phyloP scores from a whole-genome alignment of 1,284 basidiomycete species.

The Cryptococcus wingfieldii region DNA sequence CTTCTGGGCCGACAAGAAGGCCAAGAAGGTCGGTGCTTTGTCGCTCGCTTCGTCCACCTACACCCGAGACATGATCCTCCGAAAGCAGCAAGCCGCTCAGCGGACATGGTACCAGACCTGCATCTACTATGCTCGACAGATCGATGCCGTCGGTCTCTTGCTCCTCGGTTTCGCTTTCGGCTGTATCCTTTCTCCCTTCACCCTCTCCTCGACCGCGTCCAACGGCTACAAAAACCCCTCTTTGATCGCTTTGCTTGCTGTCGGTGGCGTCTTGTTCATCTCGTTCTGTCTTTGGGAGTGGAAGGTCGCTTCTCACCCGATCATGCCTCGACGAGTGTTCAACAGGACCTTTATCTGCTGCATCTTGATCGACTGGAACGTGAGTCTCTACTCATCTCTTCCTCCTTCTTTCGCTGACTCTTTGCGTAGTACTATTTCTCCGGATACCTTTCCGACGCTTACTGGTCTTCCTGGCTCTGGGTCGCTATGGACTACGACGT shows the following conservation, averaged over 20 bases:
- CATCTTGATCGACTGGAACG: not conserved
- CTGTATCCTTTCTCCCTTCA: conserved; percentile 47
- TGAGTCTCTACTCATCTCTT: too few relatives aligned
- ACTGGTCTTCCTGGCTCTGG: conserved; percentile 48
- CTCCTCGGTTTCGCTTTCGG: conserved; percentile 45
- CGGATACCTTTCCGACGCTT: conserved; percentile 40
- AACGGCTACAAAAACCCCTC: conserved; percentile 46
- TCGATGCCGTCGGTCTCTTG: conserved; percentile 47
- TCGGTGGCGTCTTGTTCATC: conserved; percentile 46
- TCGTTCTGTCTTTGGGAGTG: conserved; percentile 46
- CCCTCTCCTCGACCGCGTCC: conserved; percentile 34
- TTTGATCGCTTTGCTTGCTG: conserved; percentile 49
- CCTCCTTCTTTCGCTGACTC: not conserved
- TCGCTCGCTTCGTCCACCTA: conserved; percentile 23
- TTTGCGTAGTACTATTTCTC: conserved; percentile 34
- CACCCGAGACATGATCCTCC: conserved; percentile 12
- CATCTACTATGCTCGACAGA: conserved; percentile 34
- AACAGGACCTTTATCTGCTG: conserved; percentile 43
- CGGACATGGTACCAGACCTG: conserved; percentile 14
- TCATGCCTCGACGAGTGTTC: conserved; percentile 48
- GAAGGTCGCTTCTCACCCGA: conserved; percentile 42
- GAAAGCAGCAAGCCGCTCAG: conserved; percentile 3
- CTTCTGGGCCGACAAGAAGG: conserved; percentile 44
- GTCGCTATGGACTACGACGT: conserved; percentile 34
- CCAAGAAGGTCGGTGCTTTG: conserved; percentile 33